Conservation (phyloP, 2,329 filamentous ascomycete genomes). For the Fusarium vanettenii region DNA sequence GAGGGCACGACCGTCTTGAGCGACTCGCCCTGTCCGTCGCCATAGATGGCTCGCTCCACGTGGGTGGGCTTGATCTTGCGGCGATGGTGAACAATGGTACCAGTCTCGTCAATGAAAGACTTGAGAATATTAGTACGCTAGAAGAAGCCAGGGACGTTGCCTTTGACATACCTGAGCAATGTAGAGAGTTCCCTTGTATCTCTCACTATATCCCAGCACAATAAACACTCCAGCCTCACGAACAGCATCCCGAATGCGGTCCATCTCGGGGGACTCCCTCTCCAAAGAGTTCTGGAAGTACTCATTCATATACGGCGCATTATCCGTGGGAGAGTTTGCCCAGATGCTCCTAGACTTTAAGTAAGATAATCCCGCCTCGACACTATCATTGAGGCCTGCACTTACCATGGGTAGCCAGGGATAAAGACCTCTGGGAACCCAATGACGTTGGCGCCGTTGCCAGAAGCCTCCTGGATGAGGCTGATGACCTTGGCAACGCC, state of each 20-base stretch:
- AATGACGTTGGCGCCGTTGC: conserved; percentile 47
- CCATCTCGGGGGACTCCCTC: conserved; percentile 55
- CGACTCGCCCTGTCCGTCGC: conserved; percentile 55
- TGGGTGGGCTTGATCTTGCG: conserved; percentile 65
- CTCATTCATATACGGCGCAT: conserved; percentile 54
- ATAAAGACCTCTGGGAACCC: conserved; percentile 60
- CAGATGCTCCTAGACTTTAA: conserved; percentile 42
- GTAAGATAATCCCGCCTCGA: not conserved
- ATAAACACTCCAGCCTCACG: conserved; percentile 57
- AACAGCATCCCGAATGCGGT: conserved; percentile 56
- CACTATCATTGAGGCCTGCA: not conserved
- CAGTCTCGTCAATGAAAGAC: conserved; percentile 54
- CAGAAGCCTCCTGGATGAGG: conserved; percentile 47
- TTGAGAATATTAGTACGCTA: conserved; percentile 31
- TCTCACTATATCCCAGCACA: conserved; percentile 57
- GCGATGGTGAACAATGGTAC: conserved; percentile 53
- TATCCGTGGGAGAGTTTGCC: conserved; percentile 41
- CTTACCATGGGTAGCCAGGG: conserved; percentile 59
- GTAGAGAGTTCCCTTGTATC: conserved; percentile 52
- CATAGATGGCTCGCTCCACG: conserved; percentile 61
- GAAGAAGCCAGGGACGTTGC: not conserved
- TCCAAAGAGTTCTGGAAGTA: conserved; percentile 59
- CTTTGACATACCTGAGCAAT: conserved; percentile 46
- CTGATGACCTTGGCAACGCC: conserved; percentile 51
- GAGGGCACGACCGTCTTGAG: conserved; percentile 53